Evolutionary conservation across 805 yeast genomes (phyloP).

Genomic region (Ogataea ganodermae): DNA sequence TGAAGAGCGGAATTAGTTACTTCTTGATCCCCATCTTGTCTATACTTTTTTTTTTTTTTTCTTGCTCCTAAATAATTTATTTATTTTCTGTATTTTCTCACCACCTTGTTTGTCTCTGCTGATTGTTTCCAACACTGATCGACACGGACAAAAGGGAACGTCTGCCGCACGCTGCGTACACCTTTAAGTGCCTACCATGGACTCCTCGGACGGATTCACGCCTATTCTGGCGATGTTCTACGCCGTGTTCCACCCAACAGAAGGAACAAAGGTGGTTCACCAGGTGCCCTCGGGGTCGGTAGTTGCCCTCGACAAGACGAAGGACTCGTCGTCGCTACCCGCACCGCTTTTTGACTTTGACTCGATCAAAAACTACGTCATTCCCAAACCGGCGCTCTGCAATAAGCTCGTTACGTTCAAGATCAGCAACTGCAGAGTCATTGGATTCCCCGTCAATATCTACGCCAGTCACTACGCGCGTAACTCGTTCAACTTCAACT

Average conservation of each 20-base stretch:
- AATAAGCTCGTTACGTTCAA: conserved; percentile 76
- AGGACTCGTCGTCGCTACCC: conserved; percentile 38
- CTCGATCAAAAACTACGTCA: conserved; percentile 82
- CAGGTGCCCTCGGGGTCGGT: conserved; percentile 85
- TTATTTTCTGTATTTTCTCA: no score
- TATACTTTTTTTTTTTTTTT: not conserved
- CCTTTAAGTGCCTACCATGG: conserved; percentile 25
- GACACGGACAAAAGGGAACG: no score
- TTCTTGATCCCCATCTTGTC: not conserved
- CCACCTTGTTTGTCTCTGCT: no score
- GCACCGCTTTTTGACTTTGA: conserved; percentile 72
- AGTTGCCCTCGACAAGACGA: conserved; percentile 38
- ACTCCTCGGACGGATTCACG: conserved; percentile 60
- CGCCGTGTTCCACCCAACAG: conserved; percentile 92
- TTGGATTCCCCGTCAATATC: conserved; percentile 88
- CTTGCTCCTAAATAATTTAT: no score
- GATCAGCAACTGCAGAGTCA: conserved; percentile 65
- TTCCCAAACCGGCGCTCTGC: conserved; percentile 91
- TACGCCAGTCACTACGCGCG: conserved; percentile 76
- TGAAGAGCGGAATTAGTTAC: not conserved
- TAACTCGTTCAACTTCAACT: conserved; percentile 89
- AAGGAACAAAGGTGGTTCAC: conserved; percentile 87
- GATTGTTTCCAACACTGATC: no score
- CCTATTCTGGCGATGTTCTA: conserved; percentile 90
- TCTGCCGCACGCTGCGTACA: no score